Evolutionary conservation across 2,329 filamentous ascomycete genomes (phyloP).

Genomic region (Phyllosticta citrichinensis): DNA sequence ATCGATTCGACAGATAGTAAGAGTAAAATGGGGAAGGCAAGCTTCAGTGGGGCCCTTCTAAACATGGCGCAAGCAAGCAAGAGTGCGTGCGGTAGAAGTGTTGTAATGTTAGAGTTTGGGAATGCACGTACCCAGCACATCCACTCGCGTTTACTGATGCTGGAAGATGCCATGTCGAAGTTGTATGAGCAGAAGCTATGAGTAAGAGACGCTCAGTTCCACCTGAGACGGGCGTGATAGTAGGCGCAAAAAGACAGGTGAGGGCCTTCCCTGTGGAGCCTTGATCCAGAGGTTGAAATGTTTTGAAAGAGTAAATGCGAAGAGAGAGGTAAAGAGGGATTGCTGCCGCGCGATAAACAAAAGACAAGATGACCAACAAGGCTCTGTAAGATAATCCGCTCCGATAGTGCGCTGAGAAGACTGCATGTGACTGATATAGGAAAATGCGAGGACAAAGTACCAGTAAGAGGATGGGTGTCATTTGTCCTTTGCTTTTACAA

Average conservation of each 20-base stretch:
- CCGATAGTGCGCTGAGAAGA: not conserved
- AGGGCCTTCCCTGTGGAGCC: not conserved
- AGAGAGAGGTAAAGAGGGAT: not conserved
- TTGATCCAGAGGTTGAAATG: not conserved
- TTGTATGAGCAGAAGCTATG: not conserved
- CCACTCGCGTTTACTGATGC: not conserved
- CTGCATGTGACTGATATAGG: not conserved
- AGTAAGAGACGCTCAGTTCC: not conserved
- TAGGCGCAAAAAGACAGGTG: not conserved
- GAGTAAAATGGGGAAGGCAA: not conserved
- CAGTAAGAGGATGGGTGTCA: not conserved
- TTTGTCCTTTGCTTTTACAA: not conserved
- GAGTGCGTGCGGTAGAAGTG: not conserved
- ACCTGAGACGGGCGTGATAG: not conserved
- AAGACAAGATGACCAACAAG: not conserved
- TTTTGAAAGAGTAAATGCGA: not conserved
- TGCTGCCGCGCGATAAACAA: not conserved
- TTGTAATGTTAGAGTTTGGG: not conserved
- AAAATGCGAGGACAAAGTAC: not conserved
- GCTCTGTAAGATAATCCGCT: not conserved
- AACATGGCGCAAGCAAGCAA: not conserved
- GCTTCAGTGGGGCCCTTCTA: not conserved
- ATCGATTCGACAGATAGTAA: not conserved
- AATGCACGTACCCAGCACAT: conserved; percentile 4
- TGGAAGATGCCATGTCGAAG: not conserved